Evolutionary conservation across 768 basidiomycete genomes (phyloP), one percentile per base, ranked within the genome.

Genomic region (Tulasnella sp.): DNA sequence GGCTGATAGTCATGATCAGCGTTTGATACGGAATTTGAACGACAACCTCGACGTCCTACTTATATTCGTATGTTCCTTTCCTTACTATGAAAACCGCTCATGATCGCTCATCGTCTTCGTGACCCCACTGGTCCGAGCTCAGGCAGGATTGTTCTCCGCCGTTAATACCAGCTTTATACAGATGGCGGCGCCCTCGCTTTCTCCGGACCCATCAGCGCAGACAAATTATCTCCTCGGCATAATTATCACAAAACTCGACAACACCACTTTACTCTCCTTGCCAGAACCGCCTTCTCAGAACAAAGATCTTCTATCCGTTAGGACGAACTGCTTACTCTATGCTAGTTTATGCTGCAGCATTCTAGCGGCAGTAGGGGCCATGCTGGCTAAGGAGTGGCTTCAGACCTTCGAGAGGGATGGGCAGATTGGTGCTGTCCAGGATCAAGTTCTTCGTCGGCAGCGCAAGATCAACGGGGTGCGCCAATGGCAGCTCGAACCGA

Each of bases 31-130:
- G 61, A 39, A 40, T 55, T 76, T 57, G 75, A 76, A 76, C 32
- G 75, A 76, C 32, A 37, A 57, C n/a, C 75, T 76, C 40, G 75
- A 76, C 39, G 75, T 76, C 55, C 61, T 76, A 35, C 61, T 76
- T 32, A 76, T 76, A 39, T 76, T 61, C 39, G 75, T 76, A n/a
- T 3, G 75, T 48, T 3, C 10, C 4, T 11, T 10, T 16, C 10
- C 23, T 32, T 18, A 26, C 10, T 18, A 40, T 4, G 7, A 61
- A 9, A 26, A 61, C 10, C 42, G 42, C 51, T 55, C 15, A n/a
- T 20, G n/a, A 18, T 61, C 13, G n/a, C 57, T 23, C 23, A 74
- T 40, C 42, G 18, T 23, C 42, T 40, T 74, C 15, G n/a, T 55
- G 10, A 16, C 55, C 3, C 51, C 16, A 1, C 10, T 40, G 40